A percentile compares a stretch with the other conserved stretches of the same genome.
These are phyloP conservation scores for Thelonectria olida DNA, from an alignment of 2,329 filamentous ascomycete genomes.

Conservation along the genomic window DNA sequence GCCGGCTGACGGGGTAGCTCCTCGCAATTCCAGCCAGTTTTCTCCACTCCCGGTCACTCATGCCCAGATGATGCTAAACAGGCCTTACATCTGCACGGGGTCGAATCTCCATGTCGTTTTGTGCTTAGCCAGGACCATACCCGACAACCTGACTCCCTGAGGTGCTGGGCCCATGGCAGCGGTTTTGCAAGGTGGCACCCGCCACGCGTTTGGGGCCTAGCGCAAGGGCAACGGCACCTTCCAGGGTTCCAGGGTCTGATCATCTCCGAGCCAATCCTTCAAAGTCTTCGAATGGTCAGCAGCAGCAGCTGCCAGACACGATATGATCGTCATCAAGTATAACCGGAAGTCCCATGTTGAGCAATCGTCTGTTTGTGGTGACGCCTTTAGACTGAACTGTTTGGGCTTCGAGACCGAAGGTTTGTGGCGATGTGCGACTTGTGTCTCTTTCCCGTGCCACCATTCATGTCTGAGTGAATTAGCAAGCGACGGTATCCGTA, in stretches of 20 bases:
- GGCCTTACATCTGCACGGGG: constrained; percentile 31
- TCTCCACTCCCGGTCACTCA: constrained; percentile 24
- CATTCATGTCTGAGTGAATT: not conserved
- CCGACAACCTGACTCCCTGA: constrained; percentile 8
- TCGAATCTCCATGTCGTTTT: constrained; percentile 19
- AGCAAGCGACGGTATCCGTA: too few species aligned
- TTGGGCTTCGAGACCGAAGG: too few species aligned
- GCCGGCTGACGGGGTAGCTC: constrained; percentile 23
- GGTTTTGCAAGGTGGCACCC: constrained; percentile 36
- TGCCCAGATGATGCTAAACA: constrained; percentile 34
- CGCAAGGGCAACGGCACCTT: constrained; percentile 28
- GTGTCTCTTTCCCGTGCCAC: not conserved
- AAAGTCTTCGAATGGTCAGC: constrained; percentile 12
- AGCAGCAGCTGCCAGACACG: not conserved
- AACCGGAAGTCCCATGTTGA: not conserved
- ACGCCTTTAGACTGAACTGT: not conserved
- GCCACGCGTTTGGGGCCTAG: constrained; percentile 33
- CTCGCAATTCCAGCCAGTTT: constrained; percentile 23
- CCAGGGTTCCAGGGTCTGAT: constrained; percentile 38
- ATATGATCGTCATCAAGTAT: not conserved
- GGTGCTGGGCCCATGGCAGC: constrained; percentile 39
- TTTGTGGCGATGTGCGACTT: not conserved
- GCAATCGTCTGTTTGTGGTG: not conserved
- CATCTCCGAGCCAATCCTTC: constrained; percentile 32
- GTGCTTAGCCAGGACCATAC: not conserved